A percentile compares a stretch with the other conserved stretches of the same genome.
phyloP scores from a whole-genome alignment of 768 basidiomycete species.

The Plicaturopsis crispa region DNA sequence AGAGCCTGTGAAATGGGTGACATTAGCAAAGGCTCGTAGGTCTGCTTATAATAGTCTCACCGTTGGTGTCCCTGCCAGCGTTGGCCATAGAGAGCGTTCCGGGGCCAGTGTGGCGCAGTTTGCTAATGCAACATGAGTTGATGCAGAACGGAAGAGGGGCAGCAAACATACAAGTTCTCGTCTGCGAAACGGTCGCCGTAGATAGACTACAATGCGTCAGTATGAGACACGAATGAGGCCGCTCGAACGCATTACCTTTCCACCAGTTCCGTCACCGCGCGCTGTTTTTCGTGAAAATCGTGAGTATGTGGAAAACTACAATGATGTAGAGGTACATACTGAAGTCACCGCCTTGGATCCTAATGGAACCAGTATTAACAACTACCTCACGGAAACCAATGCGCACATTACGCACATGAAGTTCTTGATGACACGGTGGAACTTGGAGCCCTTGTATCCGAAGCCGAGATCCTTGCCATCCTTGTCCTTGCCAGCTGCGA shows the following conservation, averaged over 20 bases:
- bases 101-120: constrained; percentile 87
- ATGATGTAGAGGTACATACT: constrained; percentile 44
- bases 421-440: constrained; percentile 93
- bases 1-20: constrained; percentile 43
- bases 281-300: constrained; percentile 36
- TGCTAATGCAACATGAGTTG: constrained; percentile 41
- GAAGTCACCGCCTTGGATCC: constrained; percentile 99
- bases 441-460: constrained; percentile 92
- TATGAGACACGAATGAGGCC: neutral
- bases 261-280: constrained; percentile 82
- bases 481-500: constrained; percentile 78
- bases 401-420: constrained; percentile 59
- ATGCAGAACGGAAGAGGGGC: neutral
- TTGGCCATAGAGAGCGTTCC: constrained; percentile 95
- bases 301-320: constrained; percentile 11
- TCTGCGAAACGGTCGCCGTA: constrained; percentile 88
- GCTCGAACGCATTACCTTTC: constrained; percentile 50
- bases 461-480: constrained; percentile 73
- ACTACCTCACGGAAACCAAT: neutral
- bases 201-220: constrained; percentile 53
- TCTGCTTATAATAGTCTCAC: constrained; percentile 27
- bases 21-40: constrained; percentile 6
- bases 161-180: constrained; percentile 81
- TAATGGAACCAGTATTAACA: constrained; percentile 17
- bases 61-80: constrained; percentile 88